Conservation (phyloP, 768 basidiomycete species). For the Rhizopogon vesiculosus region DNA sequence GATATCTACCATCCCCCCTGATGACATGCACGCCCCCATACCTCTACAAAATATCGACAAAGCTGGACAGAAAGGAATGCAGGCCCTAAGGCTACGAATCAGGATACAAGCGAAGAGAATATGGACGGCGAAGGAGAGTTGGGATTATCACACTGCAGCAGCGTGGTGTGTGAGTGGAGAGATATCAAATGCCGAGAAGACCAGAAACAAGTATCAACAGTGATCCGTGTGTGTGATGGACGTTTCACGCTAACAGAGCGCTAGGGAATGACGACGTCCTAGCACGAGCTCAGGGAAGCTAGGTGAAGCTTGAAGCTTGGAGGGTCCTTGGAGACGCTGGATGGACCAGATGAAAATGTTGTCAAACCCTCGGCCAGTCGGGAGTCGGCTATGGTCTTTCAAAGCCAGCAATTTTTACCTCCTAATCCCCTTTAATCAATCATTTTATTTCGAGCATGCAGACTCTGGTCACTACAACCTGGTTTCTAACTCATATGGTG, state of each 20-base stretch:
- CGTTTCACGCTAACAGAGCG: neutral
- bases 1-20: conserved; percentile 48
- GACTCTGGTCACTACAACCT: no score
- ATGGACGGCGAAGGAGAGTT: conserved; percentile 1
- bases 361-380: neutral
- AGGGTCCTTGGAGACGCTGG: neutral
- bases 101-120: neutral
- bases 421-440: neutral
- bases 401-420: neutral
- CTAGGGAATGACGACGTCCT: neutral
- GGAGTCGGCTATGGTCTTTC: neutral
- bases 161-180: conserved; percentile 5
- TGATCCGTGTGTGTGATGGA: neutral
- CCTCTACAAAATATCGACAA: conserved; percentile 1
- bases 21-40: conserved; percentile 83
- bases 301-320: neutral
- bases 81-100: conserved; percentile 9
- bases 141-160: neutral
- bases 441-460: no score
- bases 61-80: conserved; percentile 3
- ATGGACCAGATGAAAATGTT: neutral
- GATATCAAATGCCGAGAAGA: neutral
- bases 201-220: conserved; percentile 4
- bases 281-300: neutral
- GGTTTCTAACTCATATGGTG: no score